Evolutionary conservation across 1,284 basidiomycete genomes (phyloP).

Genomic region (Ganoderma leucocontextum): DNA sequence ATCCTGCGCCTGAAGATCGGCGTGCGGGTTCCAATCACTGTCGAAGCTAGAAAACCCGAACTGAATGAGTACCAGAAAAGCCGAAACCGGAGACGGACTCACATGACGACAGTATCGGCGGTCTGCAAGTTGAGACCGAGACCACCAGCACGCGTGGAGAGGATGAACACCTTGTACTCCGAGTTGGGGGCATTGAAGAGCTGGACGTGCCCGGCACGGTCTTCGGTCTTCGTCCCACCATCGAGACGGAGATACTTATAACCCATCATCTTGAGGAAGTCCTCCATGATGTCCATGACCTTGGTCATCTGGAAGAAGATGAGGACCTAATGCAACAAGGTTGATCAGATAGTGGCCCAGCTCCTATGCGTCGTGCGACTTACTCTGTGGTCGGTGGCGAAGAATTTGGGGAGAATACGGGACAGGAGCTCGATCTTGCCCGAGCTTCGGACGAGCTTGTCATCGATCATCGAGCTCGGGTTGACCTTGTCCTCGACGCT

Average conservation of each 20-base stretch:
- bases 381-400: constrained; percentile 91
- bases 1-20: constrained; percentile 99
- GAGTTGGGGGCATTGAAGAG: constrained; percentile 93
- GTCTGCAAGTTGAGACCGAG: constrained; percentile 98
- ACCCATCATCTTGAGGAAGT: constrained; percentile 92
- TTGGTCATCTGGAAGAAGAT: constrained; percentile 99
- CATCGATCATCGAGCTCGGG: constrained; percentile 82
- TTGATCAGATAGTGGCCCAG: neutral
- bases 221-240: constrained; percentile 98
- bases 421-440: constrained; percentile 98
- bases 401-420: constrained; percentile 95
- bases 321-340: constrained; percentile 68
- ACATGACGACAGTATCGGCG: constrained; percentile 99
- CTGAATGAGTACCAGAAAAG: neutral
- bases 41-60: constrained; percentile 71
- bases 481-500: constrained; percentile 95
- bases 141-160: constrained; percentile 97
- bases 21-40: constrained; percentile 95
- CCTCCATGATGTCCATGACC: constrained; percentile 99
- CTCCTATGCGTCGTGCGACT: constrained; percentile 26
- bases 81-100: constrained; percentile 49
- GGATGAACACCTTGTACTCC: constrained; percentile 93
- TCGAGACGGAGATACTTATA: constrained; percentile 96
- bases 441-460: constrained; percentile 87
- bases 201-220: constrained; percentile 91